Base-by-base conservation (phyloP, 352 stramenopile species). In the Pythium rhizo-oryzae region DNA sequence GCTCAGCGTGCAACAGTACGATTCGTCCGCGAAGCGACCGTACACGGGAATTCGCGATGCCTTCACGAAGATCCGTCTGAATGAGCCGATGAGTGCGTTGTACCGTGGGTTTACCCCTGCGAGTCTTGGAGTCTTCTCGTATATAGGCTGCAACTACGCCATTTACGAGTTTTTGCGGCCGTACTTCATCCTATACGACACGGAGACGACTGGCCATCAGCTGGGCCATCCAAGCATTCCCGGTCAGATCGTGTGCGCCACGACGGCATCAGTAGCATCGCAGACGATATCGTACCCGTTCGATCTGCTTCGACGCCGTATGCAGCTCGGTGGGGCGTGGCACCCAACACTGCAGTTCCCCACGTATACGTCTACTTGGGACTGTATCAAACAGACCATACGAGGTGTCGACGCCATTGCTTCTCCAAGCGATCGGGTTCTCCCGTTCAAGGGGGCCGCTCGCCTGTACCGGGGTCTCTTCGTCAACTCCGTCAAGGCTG, bases 111-210 rank as follows among this genome's bases (percentile, higher is more conserved):
- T 94, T 70, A 71, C 64, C 3, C 77, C 84, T 9, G 81, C 85
- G 30, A 93, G 77, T 63, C 67, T 94, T 46, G 88, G 88, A 4
- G 81, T 91, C 11, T 92, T 91, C 62, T 78, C 77, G 39, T 96
- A 94, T 76, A 94, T 94, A 41, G 88, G 88, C 41, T 87, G 85
- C 66, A 94, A 93, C 69, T 89, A 92, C 69, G 76, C 87, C 16
- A 83, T 94, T 13, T 96, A 96, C 69, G 88, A 94, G 70, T 91
- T 80, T 39, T 67, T 94, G n/a, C 84, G 88, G 0, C 88, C 88
- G 16, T 76, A 89, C 23, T 91, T 95, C 33, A 80, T 93, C 57
- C 68, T 93, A 18, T 93, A 94, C 75, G 81, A 93, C 68, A 80
- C 77, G 15, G 64, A 76, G 8, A 73, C 76, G 15, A 82, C 71